A percentile compares a stretch with the other conserved stretches of the same genome.
These are phyloP conservation scores for Onygena corvina DNA, from an alignment of 2,329 filamentous ascomycete genomes.

Conservation along the genomic window DNA sequence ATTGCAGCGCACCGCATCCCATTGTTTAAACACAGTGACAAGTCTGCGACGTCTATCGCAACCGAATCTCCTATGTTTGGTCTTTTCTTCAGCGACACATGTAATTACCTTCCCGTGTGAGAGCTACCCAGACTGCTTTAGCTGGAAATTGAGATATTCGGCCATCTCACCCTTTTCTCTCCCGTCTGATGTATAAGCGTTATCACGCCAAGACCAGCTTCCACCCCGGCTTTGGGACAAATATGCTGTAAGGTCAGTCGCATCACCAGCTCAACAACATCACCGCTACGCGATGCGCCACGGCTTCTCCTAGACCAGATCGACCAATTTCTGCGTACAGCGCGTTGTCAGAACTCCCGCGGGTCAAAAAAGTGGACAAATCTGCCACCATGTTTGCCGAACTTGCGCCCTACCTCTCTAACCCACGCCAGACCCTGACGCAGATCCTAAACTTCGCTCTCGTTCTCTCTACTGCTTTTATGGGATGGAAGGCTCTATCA, in stretches of 20 bases:
- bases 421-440: constrained; percentile 66
- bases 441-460: constrained; percentile 86
- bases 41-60: constrained; percentile 25
- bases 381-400: constrained; percentile 50
- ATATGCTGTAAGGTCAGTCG: background rate
- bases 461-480: constrained; percentile 81
- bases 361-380: background rate
- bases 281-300: background rate
- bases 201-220: background rate
- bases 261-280: background rate
- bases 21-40: constrained; percentile 13
- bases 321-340: background rate
- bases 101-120: constrained; percentile 12
- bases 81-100: constrained; percentile 18
- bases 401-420: constrained; percentile 46
- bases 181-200: no score
- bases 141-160: constrained; percentile 33
- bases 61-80: constrained; percentile 20
- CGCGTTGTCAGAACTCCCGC: background rate
- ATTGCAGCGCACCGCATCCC: constrained; percentile 7
- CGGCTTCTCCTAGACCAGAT: background rate
- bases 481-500: constrained; percentile 88
- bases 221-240: background rate
- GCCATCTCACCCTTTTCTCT: constrained; percentile 29
- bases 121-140: constrained; percentile 11